Evolutionary conservation across 2,329 filamentous ascomycete species (phyloP), one percentile per base, ranked within the genome.

Genomic region (Pseudocercospora fuligena): DNA sequence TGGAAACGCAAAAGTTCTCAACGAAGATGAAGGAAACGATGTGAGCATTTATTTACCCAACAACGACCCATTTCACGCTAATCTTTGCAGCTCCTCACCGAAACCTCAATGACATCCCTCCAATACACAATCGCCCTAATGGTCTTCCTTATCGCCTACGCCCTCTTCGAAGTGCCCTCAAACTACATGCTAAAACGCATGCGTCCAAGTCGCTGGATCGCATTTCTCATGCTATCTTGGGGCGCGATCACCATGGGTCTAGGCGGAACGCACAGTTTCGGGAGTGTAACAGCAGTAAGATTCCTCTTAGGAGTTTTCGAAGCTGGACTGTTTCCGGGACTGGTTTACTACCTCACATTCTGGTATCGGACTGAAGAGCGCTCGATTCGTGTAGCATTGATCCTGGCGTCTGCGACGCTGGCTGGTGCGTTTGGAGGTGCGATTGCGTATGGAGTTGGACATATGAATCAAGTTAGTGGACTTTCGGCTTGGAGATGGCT

Each of bases 401-500:
- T 78, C 61, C 72, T 77, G 25, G 72, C 70, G 7, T 76, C 75
- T 19, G 76, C 75, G 5, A 74, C 74, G 12, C 60, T 78, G 2
- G 76, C 76, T 11, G 75, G 76, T 1, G 76, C 76, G 9, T 78
- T 78, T 63, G 75, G 76, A 36, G 76, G 76, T 1, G 75, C 77
- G 12, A 73, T 77, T 16, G 76, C 76, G 1, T 77, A 74, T 57
- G 86, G 82, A 12, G 87, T 88, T 57, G 77, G 82, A 3, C 81
- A 86, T 70, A 87, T 88, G 84, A 76, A 82, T 64, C 83, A 83
- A 14, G 74, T 87, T 1, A 86, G 81, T 25, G 87, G 86, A 0
- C 84, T 84, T 49, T 66, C 61, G 33, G 90, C 89, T 1, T 94
- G 92, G 92, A 61, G 66, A 29, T 93, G 91, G 91, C 92, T 94